phyloP scores from a whole-genome alignment of 441 rosid species.

The Populus hybrid region DNA sequence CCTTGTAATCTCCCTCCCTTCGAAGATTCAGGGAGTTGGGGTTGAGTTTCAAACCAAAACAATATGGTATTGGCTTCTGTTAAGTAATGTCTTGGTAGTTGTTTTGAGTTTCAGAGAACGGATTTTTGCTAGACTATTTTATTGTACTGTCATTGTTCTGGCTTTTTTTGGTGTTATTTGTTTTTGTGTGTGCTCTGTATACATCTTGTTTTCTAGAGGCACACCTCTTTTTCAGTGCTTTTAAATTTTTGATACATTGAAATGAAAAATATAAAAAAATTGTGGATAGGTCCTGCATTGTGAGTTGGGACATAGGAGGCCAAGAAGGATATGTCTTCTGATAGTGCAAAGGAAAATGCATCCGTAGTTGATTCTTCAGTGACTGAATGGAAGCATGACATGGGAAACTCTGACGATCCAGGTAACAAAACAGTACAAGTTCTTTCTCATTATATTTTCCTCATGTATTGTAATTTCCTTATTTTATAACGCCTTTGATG shows the following conservation, averaged over 20 bases:
- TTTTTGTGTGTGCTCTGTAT: neutral
- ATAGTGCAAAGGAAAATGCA: constrained; percentile 76
- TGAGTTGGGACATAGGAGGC: constrained; percentile 21
- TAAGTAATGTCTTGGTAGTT: neutral
- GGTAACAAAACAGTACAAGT: constrained; percentile 36
- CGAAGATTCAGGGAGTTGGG: neutral
- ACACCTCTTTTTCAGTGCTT: neutral
- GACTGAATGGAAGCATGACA: constrained; percentile 77
- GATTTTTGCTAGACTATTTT: too few relatives aligned
- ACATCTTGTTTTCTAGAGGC: neutral
- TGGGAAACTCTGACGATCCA: constrained; percentile 64
- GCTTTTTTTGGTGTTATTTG: neutral
- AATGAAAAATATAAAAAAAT: neutral
- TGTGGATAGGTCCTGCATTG: neutral
- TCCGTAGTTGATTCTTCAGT: constrained; percentile 86
- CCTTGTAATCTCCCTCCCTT: neutral
- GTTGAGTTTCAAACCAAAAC: neutral
- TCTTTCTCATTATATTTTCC: too few relatives aligned
- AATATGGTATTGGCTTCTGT: neutral
- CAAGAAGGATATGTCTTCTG: constrained; percentile 67
- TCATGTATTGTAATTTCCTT: too few relatives aligned
- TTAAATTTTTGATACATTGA: neutral
- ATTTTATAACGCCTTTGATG: too few relatives aligned
- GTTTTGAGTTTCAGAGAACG: neutral
- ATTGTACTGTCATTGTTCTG: neutral